A percentile compares a stretch with the other conserved stretches of the same genome.
These are phyloP conservation scores for Monosporascus sp. DNA, from an alignment of 2,329 filamentous ascomycete species.

Conservation along the genomic window DNA sequence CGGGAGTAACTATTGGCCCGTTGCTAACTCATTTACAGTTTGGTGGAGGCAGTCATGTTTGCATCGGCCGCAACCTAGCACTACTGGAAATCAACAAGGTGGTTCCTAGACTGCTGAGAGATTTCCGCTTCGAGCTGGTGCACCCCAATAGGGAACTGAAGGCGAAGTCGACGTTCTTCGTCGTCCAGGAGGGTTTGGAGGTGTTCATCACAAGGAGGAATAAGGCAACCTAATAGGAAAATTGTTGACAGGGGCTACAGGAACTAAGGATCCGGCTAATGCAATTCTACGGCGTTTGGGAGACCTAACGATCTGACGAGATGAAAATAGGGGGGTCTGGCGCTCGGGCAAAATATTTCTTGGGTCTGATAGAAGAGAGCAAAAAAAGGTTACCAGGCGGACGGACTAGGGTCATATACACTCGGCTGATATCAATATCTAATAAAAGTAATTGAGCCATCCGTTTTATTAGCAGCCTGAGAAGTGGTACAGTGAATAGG, in stretches of 20 bases:
- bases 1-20: background rate
- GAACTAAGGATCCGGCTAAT: too few relatives aligned
- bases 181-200: constrained; percentile 52
- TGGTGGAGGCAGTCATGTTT: constrained; percentile 49
- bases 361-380: too few relatives aligned
- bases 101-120: constrained; percentile 47
- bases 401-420: too few relatives aligned
- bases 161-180: constrained; percentile 55
- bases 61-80: constrained; percentile 50
- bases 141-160: constrained; percentile 43
- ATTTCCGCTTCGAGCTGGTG: constrained; percentile 49
- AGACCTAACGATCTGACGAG: background rate
- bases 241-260: background rate
- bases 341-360: too few relatives aligned
- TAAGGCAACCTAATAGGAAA: constrained; percentile 3
- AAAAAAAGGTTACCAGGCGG: too few relatives aligned
- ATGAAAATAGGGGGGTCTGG: background rate
- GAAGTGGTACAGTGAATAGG: too few relatives aligned
- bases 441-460: too few relatives aligned
- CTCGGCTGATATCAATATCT: too few relatives aligned
- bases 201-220: constrained; percentile 40
- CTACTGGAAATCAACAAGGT: constrained; percentile 57
- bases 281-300: too few relatives aligned
- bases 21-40: constrained; percentile 32
- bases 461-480: too few relatives aligned